Evolutionary conservation across 169 alveolate species (phyloP).

Genomic region (Theileria parva): DNA sequence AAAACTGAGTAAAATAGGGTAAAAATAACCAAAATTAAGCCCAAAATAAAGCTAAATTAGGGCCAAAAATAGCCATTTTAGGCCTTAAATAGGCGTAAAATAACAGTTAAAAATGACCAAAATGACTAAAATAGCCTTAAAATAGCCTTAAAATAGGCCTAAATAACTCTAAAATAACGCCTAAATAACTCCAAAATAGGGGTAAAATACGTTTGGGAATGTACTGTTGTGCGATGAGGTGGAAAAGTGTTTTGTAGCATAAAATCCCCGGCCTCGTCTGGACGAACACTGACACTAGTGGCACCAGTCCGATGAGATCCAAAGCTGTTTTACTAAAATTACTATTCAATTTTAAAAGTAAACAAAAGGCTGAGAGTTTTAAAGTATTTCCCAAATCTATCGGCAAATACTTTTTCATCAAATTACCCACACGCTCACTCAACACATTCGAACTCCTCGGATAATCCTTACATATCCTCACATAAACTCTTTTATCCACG

Average conservation of each 20-base stretch:
- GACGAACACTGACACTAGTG: slow-evolving; percentile 17
- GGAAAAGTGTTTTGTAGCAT: slow-evolving; percentile 19
- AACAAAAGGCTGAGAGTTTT: slow-evolving; percentile 40
- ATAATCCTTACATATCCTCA: slow-evolving; percentile 31
- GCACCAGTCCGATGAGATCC: slow-evolving; percentile 16
- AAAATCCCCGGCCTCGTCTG: slow-evolving; percentile 42
- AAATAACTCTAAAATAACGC: too few species aligned
- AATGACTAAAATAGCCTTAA: too few species aligned
- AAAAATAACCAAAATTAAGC: too few species aligned
- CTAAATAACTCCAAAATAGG: too few species aligned
- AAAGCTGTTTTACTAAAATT: slow-evolving; percentile 22
- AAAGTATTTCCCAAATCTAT: slow-evolving; percentile 9
- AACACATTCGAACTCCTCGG: slow-evolving; percentile 17
- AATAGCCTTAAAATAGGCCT: too few species aligned
- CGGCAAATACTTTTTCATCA: slow-evolving; percentile 36
- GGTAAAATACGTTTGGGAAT: slow-evolving; percentile 55
- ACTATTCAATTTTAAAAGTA: slow-evolving; percentile 29
- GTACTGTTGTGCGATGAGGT: slow-evolving; percentile 30
- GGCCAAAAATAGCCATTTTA: too few species aligned
- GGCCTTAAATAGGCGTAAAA: too few species aligned
- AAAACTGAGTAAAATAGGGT: too few species aligned
- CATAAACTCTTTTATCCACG: slow-evolving; percentile 16
- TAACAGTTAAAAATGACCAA: too few species aligned
- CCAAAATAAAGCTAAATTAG: too few species aligned
- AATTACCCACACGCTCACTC: background rate